Conservation (phyloP, 2,329 filamentous ascomycete genomes). For the Knufia petricola region DNA sequence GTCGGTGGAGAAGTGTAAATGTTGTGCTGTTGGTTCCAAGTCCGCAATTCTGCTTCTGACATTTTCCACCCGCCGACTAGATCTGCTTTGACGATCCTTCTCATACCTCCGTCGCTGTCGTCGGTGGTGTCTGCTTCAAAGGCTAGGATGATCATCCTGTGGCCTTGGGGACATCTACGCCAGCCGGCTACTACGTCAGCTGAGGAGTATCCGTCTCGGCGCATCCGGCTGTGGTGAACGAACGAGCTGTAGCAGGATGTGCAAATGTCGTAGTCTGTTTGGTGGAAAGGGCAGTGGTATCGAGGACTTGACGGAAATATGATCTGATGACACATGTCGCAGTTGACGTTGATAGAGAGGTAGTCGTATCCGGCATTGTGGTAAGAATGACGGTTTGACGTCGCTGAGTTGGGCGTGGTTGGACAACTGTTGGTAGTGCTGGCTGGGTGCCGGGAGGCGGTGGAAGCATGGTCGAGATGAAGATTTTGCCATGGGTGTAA, state of each 20-base stretch:
- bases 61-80: conserved; percentile 68
- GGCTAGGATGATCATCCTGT: conserved; percentile 73
- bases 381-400: conserved; percentile 36
- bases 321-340: conserved; percentile 64
- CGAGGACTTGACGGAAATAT: conserved; percentile 62
- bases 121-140: conserved; percentile 50
- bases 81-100: conserved; percentile 59
- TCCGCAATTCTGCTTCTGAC: conserved; percentile 45
- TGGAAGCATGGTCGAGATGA: background rate
- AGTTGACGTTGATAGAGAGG: conserved; percentile 63
- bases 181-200: conserved; percentile 67
- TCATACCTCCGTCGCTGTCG: conserved; percentile 51
- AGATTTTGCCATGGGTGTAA: background rate
- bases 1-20: background rate
- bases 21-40: conserved; percentile 3
- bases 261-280: conserved; percentile 71
- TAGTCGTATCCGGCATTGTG: conserved; percentile 49
- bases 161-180: conserved; percentile 69
- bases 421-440: conserved; percentile 4
- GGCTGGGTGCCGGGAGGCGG: background rate
- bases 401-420: conserved; percentile 2
- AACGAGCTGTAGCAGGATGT: conserved; percentile 64
- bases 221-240: conserved; percentile 54
- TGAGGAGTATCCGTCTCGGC: conserved; percentile 38
- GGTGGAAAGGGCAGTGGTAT: conserved; percentile 60